Evolutionary conservation across 768 basidiomycete genomes (phyloP), one percentile per base, ranked within the genome.

Genomic region (Peribolospora baueri): DNA sequence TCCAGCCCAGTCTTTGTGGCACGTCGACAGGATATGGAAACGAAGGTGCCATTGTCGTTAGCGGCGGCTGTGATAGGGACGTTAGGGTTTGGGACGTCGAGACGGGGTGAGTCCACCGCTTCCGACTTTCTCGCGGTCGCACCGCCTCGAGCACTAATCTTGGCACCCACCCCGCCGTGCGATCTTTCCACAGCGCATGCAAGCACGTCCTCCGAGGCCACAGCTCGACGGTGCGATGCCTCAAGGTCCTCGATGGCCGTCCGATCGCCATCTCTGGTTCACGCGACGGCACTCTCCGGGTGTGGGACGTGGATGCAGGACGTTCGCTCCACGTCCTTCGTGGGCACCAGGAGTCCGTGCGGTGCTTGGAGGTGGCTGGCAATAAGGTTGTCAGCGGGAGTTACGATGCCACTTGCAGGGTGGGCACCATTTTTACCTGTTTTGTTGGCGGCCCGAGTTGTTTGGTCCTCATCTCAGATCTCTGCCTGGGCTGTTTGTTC

Each of bases 291-390:
- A 85, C 84, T 3, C 64, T 95, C 45, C 74, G 86, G 1, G 84
- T 93, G 0, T 98, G 91, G 91, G 84, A 98, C 66, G 75, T 98
- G 42, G 82, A 85, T 66, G 74, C 72, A 9, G 91, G 91, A 0
- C 52, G 49, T 3, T 51, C 61, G 4, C 52, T 72, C 5, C 71
- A 74, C 49, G 71, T 79, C 5, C 71, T 98, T 41, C 67, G 70
- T 14, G 91, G 91, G 0, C 91, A 98, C 65, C 68, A 71, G 38
- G 71, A 76, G 46, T 85, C 82, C 61, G 90, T 97, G 10, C 70
- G 91, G 49, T 86, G 85, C 64, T 69, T 95, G 40, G 91, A 95
- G 66, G 79, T 88, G 8, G 80, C 76, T 60, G 91, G 86, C 37
- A 79, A 78, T 59, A 73, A 70, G 60, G 80, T 81, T 9, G 88